Percentiles rank a stretch among this genome's conserved stretches.
phyloP scores from a whole-genome alignment of 495 filamentous ascomycete genomes.

The Apiosordaria backusii region DNA sequence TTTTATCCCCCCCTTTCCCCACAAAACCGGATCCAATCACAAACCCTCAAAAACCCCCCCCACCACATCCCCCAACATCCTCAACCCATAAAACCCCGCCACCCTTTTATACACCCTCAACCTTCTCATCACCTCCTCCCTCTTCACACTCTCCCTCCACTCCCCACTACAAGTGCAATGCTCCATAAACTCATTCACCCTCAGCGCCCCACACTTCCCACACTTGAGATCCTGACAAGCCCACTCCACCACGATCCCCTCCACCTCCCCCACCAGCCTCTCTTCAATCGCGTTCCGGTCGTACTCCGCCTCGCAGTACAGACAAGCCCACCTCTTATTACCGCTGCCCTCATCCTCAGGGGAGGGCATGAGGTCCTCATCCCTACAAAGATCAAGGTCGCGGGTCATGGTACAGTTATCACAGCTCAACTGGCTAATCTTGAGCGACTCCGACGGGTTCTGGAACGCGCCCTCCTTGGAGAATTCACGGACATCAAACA shows the following conservation, averaged over 20 bases:
- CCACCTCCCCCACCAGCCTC: slow-evolving; percentile 69
- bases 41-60: slow-evolving; percentile 51
- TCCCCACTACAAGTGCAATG: slow-evolving; percentile 88
- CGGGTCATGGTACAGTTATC: slow-evolving; percentile 80
- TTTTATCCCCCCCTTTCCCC: neutral
- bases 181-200: slow-evolving; percentile 92
- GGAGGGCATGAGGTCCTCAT: slow-evolving; percentile 68
- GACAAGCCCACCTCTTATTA: slow-evolving; percentile 67
- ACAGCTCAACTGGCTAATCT: slow-evolving; percentile 73
- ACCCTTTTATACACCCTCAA: slow-evolving; percentile 69
- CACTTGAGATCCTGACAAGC: slow-evolving; percentile 89
- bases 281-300: slow-evolving; percentile 79
- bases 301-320: slow-evolving; percentile 71
- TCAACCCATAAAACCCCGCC: slow-evolving; percentile 71
- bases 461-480: slow-evolving; percentile 77
- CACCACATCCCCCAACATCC: slow-evolving; percentile 74
- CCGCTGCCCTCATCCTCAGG: slow-evolving; percentile 25
- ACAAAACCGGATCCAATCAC: too few species aligned
- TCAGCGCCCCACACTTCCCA: slow-evolving; percentile 57
- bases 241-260: slow-evolving; percentile 74
- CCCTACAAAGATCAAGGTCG: slow-evolving; percentile 92
- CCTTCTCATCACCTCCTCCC: slow-evolving; percentile 61
- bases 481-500: slow-evolving; percentile 95
- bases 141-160: slow-evolving; percentile 71
- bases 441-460: slow-evolving; percentile 76